phyloP scores from a whole-genome alignment of 2,329 filamentous ascomycete species.

The Elsinoe australis region DNA sequence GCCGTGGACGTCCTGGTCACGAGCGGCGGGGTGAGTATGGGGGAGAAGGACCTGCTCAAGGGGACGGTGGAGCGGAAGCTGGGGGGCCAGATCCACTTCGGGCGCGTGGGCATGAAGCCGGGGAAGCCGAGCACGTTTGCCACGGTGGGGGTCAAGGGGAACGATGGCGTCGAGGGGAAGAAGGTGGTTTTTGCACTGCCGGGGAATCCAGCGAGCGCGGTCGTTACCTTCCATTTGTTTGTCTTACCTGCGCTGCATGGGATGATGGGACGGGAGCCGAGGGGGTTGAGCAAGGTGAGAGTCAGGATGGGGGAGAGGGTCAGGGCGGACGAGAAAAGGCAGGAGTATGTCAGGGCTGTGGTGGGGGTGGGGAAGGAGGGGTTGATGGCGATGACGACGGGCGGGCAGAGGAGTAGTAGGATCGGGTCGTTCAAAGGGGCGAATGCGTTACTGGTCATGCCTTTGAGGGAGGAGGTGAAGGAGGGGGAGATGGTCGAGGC shows the following conservation, averaged over 20 bases:
- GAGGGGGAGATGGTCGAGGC: slow-evolving; percentile 66
- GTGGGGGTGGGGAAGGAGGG: slow-evolving; percentile 57
- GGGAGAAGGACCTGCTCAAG: slow-evolving; percentile 91
- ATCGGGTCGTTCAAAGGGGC: slow-evolving; percentile 84
- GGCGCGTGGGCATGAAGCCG: slow-evolving; percentile 93
- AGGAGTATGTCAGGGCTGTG: slow-evolving; percentile 84
- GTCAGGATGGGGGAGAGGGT: slow-evolving; percentile 68
- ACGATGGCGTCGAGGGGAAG: slow-evolving; percentile 47
- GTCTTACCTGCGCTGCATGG: slow-evolving; percentile 80
- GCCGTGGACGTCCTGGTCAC: slow-evolving; percentile 78
- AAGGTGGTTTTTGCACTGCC: slow-evolving; percentile 84
- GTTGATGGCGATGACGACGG: slow-evolving; percentile 72
- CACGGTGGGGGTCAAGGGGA: slow-evolving; percentile 60
- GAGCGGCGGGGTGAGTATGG: slow-evolving; percentile 94
- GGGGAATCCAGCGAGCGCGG: slow-evolving; percentile 85
- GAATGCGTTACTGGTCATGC: slow-evolving; percentile 76
- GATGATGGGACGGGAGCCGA: slow-evolving; percentile 58
- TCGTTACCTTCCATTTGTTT: slow-evolving; percentile 91
- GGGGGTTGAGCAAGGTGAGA: slow-evolving; percentile 63
- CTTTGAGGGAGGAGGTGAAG: slow-evolving; percentile 39
- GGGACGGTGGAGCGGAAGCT: slow-evolving; percentile 87
- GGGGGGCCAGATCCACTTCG: slow-evolving; percentile 91
- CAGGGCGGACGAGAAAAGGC: slow-evolving; percentile 62
- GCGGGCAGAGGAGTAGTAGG: slow-evolving; percentile 78
- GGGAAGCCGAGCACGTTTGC: slow-evolving; percentile 97